Evolutionary conservation across 2,329 filamentous ascomycete species (phyloP).

Genomic region (Neofusicoccum kwambonambiense): DNA sequence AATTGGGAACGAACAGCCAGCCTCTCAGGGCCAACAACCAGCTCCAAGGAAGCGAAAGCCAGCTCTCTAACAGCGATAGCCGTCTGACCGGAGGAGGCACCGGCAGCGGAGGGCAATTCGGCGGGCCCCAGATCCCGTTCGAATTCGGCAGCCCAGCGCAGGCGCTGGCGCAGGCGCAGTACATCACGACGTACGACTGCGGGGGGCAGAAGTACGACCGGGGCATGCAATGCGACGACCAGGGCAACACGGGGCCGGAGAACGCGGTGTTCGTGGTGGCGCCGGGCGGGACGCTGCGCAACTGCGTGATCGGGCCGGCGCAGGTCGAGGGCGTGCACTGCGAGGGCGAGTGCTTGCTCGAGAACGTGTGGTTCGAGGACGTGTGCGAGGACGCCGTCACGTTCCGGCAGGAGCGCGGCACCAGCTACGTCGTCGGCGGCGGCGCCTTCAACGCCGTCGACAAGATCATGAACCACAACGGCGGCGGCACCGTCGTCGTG

Average conservation of each 20-base stretch:
- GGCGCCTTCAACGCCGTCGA: constrained; percentile 28
- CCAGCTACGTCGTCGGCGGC: constrained; percentile 25
- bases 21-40: too few species aligned
- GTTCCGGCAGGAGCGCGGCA: background rate
- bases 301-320: too few species aligned
- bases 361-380: constrained; percentile 31
- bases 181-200: background rate
- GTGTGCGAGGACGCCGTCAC: constrained; percentile 34
- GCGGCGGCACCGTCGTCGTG: background rate
- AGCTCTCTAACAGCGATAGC: too few species aligned
- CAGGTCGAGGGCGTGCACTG: constrained; percentile 27
- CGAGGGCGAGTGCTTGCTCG: constrained; percentile 47
- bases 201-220: background rate
- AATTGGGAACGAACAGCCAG: too few species aligned
- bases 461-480: constrained; percentile 24
- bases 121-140: background rate
- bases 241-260: constrained; percentile 23
- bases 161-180: background rate
- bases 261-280: constrained; percentile 12
- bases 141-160: background rate
- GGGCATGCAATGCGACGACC: background rate
- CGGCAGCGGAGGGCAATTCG: too few species aligned
- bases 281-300: too few species aligned
- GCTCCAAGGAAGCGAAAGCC: too few species aligned
- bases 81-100: too few species aligned